Evolutionary conservation across 352 stramenopile species (phyloP), one percentile per base, ranked within the genome.

Genomic region (Stephanocyclus meneghinianus): DNA sequence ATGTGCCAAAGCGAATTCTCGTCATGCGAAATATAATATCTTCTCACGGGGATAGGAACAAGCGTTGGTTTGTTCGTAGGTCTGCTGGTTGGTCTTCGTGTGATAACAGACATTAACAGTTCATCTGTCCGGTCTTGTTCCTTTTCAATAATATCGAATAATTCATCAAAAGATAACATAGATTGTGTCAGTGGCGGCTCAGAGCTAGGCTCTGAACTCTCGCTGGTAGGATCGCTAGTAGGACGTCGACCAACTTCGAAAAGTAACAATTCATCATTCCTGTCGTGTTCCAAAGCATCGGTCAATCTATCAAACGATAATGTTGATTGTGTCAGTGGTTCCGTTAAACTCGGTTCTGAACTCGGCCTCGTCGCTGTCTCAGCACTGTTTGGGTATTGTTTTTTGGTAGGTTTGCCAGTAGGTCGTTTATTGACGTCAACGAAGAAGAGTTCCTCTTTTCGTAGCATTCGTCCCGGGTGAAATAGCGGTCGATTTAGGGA

Each of bases 231-330:
- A 53, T 16, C 13, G 11, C n/a, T 21, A 16, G 45, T 53, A 16
- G 45, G 45, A 16, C n/a, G 45, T 6, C 45, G 45, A 16, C 13
- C n/a, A 53, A 21, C 45, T 53, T 16, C 45, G 0, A 53, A 21
- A 53, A 53, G n/a, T 21, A 53, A 10, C 45, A 53, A 21, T 21
- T 53, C 45, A 53, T 53, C 45, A 53, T 53, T 53, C n/a, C n/a
- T 53, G 13, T 53, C 45, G 2, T 53, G 6, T 21, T 53, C 45
- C 11, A 53, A 6, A 53, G n/a, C n/a, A 16, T 53, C 45, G 0
- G 3, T 21, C n/a, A 53, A 16, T 21, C 13, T 21, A 53, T 53
- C 3, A 53, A 16, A 53, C 3, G 45, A 53, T 16, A 53, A 53
- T 53, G 11, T 53, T 4, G 45, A 53, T 21, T 53, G 45, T 21